phyloP scores from a whole-genome alignment of 2,329 filamentous ascomycete genomes.

The Xylaria sp. region DNA sequence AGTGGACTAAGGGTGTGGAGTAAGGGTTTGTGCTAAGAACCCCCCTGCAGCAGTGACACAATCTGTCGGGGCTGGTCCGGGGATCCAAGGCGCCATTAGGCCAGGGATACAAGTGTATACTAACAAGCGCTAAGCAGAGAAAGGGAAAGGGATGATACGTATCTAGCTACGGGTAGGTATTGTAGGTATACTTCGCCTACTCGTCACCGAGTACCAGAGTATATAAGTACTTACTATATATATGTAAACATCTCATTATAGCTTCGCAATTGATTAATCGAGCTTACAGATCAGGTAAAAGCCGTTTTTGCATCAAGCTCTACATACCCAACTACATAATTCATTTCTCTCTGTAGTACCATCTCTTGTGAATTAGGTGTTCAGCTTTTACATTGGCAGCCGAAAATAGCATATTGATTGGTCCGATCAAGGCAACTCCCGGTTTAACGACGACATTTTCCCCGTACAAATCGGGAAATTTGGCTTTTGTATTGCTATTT shows the following conservation, averaged over 20 bases:
- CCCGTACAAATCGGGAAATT: not conserved
- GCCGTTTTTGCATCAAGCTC: not conserved
- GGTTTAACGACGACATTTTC: constrained; percentile 3
- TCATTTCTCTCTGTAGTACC: constrained; percentile 21
- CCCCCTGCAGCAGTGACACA: constrained; percentile 32
- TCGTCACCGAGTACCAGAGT: no score
- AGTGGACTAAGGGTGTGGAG: constrained; percentile 20
- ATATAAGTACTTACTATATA: not conserved
- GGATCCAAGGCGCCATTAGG: not conserved
- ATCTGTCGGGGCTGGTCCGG: constrained; percentile 25
- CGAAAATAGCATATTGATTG: constrained; percentile 22
- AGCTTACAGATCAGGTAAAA: not conserved
- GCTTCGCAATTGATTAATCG: not conserved
- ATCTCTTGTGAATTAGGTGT: constrained; percentile 14
- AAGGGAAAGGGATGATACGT: no score
- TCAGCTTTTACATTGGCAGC: constrained; percentile 30
- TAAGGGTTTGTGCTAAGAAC: constrained; percentile 14
- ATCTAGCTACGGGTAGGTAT: no score
- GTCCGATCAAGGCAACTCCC: constrained; percentile 22
- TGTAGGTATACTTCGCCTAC: no score
- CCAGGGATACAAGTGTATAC: constrained; percentile 20
- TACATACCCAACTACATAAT: not conserved
- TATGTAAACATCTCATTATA: not conserved
- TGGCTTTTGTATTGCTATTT: not conserved
- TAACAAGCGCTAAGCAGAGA: no score